Evolutionary conservation across 306 rosid species (phyloP).

Genomic region (Castanea mollissima): DNA sequence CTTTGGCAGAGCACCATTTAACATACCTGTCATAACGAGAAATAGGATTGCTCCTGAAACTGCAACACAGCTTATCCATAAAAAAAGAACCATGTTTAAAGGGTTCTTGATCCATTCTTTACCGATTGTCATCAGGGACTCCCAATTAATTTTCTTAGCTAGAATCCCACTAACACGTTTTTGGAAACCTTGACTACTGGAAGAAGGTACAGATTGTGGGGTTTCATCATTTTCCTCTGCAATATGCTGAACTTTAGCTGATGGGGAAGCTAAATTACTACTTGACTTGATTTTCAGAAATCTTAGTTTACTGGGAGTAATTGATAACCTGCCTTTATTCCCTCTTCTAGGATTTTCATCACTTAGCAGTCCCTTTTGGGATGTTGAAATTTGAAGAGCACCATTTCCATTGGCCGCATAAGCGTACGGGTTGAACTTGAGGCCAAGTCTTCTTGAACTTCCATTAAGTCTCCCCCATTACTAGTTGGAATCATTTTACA

Average conservation of each 20-base stretch:
- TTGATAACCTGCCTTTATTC: constrained; percentile 7
- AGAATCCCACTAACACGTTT: constrained; percentile 8
- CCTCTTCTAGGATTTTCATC: constrained; percentile 19
- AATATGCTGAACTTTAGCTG: constrained; percentile 17
- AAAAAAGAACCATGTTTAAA: constrained; percentile 48
- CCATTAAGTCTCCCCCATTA: constrained; percentile 17
- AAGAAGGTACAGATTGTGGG: constrained; percentile 23
- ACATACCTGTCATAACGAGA: constrained; percentile 64
- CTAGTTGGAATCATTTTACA: constrained; percentile 29
- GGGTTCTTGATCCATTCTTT: constrained; percentile 50
- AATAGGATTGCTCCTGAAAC: constrained; percentile 57
- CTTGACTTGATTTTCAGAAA: not conserved
- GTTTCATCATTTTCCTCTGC: constrained; percentile 18
- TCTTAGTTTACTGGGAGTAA: not conserved
- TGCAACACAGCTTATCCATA: constrained; percentile 46
- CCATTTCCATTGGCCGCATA: constrained; percentile 18
- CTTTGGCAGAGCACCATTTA: constrained; percentile 36
- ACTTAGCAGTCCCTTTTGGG: constrained; percentile 23
- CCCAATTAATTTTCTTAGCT: constrained; percentile 34
- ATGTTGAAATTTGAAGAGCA: constrained; percentile 31
- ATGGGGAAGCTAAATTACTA: constrained; percentile 14
- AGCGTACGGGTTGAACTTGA: not conserved
- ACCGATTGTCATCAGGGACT: constrained; percentile 24
- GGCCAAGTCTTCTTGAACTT: constrained; percentile 10
- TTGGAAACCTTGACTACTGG: constrained; percentile 3